Percentiles rank a stretch among this genome's conserved stretches.
phyloP scores from a whole-genome alignment of 2,329 filamentous ascomycete genomes.

The Apiospora phragmitis region DNA sequence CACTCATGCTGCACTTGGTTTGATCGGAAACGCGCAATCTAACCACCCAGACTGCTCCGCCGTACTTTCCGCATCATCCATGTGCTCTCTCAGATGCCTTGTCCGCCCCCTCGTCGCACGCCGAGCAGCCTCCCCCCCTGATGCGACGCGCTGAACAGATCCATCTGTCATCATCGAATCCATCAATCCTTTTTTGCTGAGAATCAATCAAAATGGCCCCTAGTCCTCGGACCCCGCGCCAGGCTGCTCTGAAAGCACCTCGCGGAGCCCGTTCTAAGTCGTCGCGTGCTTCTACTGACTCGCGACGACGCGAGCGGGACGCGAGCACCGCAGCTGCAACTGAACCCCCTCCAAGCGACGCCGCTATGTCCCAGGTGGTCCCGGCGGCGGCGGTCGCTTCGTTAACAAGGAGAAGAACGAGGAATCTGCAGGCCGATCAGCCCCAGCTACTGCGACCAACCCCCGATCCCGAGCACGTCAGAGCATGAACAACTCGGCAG shows the following conservation, averaged over 20 bases:
- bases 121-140: conserved; percentile 29
- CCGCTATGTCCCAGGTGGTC: conserved; percentile 82
- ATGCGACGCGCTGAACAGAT: conserved; percentile 36
- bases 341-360: conserved; percentile 70
- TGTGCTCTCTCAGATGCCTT: conserved; percentile 32
- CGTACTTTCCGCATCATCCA: neutral
- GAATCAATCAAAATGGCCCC: conserved; percentile 27
- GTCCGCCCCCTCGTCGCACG: conserved; percentile 28
- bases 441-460: conserved; percentile 47
- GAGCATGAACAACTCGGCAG: conserved; percentile 47
- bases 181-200: conserved; percentile 13
- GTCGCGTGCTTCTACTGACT: conserved; percentile 18
- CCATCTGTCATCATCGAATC: conserved; percentile 20
- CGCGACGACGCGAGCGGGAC: conserved; percentile 33
- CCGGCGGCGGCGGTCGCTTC: conserved; percentile 83
- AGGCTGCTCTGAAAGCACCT: conserved; percentile 24
- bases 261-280: conserved; percentile 21
- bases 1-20: neutral
- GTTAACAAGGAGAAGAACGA: conserved; percentile 70
- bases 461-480: conserved; percentile 49
- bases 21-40: conserved; percentile 2
- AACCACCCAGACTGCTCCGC: neutral
- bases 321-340: conserved; percentile 39
- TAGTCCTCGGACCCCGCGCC: conserved; percentile 32
- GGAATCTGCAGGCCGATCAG: conserved; percentile 45